Base-by-base conservation (phyloP, 2,329 filamentous ascomycete genomes). In the Xylaria sp. region DNA sequence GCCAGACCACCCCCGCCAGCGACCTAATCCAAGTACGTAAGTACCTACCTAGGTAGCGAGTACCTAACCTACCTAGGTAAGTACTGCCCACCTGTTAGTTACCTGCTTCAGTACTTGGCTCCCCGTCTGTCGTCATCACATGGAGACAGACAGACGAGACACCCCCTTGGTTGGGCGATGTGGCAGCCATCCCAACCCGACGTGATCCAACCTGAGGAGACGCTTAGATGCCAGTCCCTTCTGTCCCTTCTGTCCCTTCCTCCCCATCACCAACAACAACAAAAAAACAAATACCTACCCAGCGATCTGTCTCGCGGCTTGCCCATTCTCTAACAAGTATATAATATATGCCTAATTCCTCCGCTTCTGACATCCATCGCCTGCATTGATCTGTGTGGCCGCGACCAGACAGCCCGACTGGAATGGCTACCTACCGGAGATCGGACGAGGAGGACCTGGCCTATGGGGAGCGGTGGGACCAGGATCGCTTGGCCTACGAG, bases 381-480 rank as follows among this genome's bases (percentile, higher is more conserved):
- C 41, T 8, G 41, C 41, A n/a, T n/a, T n/a, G 41, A 46, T 46
- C 39, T 28, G 25, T 36, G 48, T 23, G 13, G 13, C 39, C 41
- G 15, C 6, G 41, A 31, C 49, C 18, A 9, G 31, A 28, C 23
- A 5, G 20, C 3, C 31, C 6, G 52, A 23, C 39, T 48, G 61
- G 51, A 25, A 72, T 71, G 69, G 63, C 67, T 59, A 63, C 67
- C 18, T 46, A 57, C 23, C 64, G 60, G 36, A 63, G 66, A 72
- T 58, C 67, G 5, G 78, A 79, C 48, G 78, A 78, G 25, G 79
- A 78, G 33, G 79, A 81, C 70, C 72, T 81, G 43, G 80, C 80
- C 68, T 81, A 81, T 68, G 75, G 78, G 60, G 81, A 81, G 71
- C 81, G 84, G 74, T 90, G 86, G 86, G 87, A 90, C 74, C 83